Base-by-base conservation (phyloP, 2,329 filamentous ascomycete genomes). In the Penicillium sp. region DNA sequence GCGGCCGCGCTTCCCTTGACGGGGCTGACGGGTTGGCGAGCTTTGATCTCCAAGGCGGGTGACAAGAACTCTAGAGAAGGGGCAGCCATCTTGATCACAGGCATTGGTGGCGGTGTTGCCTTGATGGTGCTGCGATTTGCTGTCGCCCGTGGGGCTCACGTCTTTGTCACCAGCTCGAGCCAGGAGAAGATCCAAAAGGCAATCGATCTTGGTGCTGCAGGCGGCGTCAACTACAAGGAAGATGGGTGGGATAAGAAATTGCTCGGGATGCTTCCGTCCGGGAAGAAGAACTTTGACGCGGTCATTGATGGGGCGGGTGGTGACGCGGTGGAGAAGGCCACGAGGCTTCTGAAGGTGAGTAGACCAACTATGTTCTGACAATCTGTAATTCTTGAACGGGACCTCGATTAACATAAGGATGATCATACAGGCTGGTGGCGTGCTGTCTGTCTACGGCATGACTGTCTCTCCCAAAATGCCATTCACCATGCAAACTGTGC, bases 241-340 rank as follows among this genome's bases (percentile, higher is more conserved):
- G 75, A 81, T 27, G 82, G 75, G 1, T 97, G 91, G 91, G 88
- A 95, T 49, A 86, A 85, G 76, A 81, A 86, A 62, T 71, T 96
- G 48, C 68, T 75, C 47, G 62, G 59, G 18, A 69, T 69, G 40
- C 63, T 83, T 59, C 72, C 95, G 26, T 82, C 86, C 0, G 68
- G 73, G 36, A 81, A 85, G 40, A 76, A 83, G 54, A 82, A 82
- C 45, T 87, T 77, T 54, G 93, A 97, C 69, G 84, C 86, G 18
- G 84, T 97, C 41, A 79, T 97, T 56, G 93, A 97, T 69, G 91
- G 93, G 2, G 90, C 91, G 0, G 91, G 91, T 3, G 90, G 89
- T 1, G 85, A 94, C 69, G 76, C 95, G 38, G 79, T 95, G n/a
- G 73, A 76, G 34, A 85, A 83, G 65, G 79, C 81, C 1, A 72